These are phyloP conservation scores for Cordyceps farinosa DNA, from an alignment of 2,329 filamentous ascomycete species.

Conservation along the genomic window DNA sequence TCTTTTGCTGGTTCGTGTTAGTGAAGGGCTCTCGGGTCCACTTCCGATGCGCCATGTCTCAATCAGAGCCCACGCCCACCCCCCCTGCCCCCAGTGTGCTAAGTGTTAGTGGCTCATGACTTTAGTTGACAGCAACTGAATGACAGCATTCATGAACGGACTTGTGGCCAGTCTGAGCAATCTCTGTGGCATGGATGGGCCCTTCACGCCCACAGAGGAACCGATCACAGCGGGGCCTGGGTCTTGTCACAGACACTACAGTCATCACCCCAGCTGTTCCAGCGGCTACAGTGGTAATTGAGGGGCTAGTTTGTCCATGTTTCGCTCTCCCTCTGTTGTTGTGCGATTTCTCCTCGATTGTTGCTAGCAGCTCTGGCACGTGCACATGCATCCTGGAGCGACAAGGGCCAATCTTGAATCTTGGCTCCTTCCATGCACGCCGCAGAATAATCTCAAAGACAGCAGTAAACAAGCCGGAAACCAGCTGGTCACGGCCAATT, in stretches of 20 bases:
- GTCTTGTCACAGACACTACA: not conserved
- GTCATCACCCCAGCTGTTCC: not conserved
- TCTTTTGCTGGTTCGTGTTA: not conserved
- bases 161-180: not conserved
- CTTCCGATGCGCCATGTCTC: not conserved
- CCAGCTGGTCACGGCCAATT: not conserved
- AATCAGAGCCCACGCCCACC: not conserved
- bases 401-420: not conserved
- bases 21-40: not conserved
- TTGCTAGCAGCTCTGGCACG: not conserved
- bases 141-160: not conserved
- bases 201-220: not conserved
- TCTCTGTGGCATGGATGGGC: not conserved
- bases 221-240: conserved; percentile 1
- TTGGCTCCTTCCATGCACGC: not conserved
- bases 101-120: too few species aligned
- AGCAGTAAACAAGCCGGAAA: too few species aligned
- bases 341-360: not conserved
- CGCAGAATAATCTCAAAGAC: not conserved
- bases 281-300: not conserved
- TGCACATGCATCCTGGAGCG: not conserved
- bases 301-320: not conserved
- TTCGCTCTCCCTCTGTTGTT: conserved; percentile 2
- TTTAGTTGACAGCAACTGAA: not conserved
- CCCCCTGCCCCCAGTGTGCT: not conserved